Evolutionary conservation across 2,329 filamentous ascomycete species (phyloP), one percentile per base, ranked within the genome.

Genomic region (Sarocladiaceae sp.): DNA sequence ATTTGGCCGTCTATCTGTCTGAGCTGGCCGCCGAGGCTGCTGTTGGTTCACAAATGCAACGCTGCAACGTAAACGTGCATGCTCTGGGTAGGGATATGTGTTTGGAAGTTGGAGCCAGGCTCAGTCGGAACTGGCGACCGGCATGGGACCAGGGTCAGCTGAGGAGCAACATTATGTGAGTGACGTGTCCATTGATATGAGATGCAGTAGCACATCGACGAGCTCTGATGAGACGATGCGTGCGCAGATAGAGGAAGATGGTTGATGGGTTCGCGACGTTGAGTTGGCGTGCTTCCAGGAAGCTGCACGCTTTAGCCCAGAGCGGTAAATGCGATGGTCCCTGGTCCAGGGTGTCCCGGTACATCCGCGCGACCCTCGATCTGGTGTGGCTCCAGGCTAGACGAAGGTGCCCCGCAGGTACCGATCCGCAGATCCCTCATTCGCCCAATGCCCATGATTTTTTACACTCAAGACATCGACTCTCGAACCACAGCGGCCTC

Each of bases 371-470:
- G 26, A 48, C 44, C 44, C 44, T 18, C 17, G 26, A 22, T 33
- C 20, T 20, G 15, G 28, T 28, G 26, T 18, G 20, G 26, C 17
- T 20, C 26, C 31, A 4, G 10, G 44, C 26, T 20, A 31, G 26
- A 17, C 26, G 44, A n/a, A 48, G 44, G 44, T 48, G 44, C 44
- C 44, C 44, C 44, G 44, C 44, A 48, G 44, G 44, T 48, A 48
- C 44, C 44, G 17, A 48, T 48, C 44, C 26, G 44, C 13, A 25
- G 26, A 33, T 48, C 44, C n/a, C 25, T 33, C 44, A 48, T 48
- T 48, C 44, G 44, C 44, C 17, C 11, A 4, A 33, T 20, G 44
- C 28, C 44, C 44, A 31, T 29, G 26, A 33, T 48, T 48, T 48
- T 48, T 48, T 22, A 48, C 33, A 17, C 44, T 48, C 44, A 48